These are phyloP conservation scores for Avena insularis DNA, from an alignment of 176 grass and related monocot species.

Conservation along the genomic window DNA sequence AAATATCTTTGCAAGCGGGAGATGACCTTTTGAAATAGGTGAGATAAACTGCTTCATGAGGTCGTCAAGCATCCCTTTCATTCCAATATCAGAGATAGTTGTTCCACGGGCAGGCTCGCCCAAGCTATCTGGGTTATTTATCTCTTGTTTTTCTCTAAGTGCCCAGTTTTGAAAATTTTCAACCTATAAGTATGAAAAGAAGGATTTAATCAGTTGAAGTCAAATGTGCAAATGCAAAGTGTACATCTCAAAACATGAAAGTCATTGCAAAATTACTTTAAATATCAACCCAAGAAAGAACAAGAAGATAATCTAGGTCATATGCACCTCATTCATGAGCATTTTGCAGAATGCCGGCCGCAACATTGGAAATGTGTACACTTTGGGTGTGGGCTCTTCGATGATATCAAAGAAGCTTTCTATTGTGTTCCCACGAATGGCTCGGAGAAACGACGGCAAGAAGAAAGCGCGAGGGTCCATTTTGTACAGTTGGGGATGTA, in stretches of 20 bases:
- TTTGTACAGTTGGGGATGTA: conserved; percentile 58
- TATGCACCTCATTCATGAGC: conserved; percentile 59
- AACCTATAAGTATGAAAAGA: conserved; percentile 34
- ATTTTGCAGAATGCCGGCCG: conserved; percentile 61
- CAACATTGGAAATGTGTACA: conserved; percentile 70
- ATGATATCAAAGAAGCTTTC: conserved; percentile 62
- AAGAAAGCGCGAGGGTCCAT: conserved; percentile 61
- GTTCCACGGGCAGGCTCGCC: conserved; percentile 40
- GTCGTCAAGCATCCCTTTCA: conserved; percentile 66
- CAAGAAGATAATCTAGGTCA: neutral
- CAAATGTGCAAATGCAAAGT: neutral
- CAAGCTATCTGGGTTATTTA: conserved; percentile 57
- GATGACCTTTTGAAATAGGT: conserved; percentile 62
- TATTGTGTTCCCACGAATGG: conserved; percentile 52
- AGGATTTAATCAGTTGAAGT: neutral
- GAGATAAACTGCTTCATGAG: conserved; percentile 69
- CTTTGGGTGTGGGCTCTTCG: conserved; percentile 46
- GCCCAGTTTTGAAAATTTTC: conserved; percentile 66
- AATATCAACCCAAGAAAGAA: neutral
- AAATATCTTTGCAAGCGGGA: neutral
- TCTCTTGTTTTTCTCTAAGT: conserved; percentile 42
- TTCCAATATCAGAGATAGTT: conserved; percentile 58
- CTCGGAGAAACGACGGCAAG: conserved; percentile 61
- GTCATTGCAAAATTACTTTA: neutral
- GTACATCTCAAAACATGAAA: neutral